Evolutionary conservation across 2,329 filamentous ascomycete species (phyloP).

Genomic region (Neocatenulostroma microsporum): DNA sequence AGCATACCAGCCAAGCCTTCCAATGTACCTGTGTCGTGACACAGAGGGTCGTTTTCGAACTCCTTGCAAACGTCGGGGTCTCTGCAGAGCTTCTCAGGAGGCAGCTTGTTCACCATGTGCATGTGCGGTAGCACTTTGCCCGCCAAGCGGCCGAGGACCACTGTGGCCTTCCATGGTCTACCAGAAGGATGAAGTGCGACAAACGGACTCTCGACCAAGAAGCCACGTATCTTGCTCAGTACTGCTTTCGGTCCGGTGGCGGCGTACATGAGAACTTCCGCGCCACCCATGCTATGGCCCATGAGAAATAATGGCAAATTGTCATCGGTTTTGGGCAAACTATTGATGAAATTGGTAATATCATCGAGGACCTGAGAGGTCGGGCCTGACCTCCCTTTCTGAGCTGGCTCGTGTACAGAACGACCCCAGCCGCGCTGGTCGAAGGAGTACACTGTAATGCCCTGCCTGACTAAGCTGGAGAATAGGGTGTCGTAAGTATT

Average conservation of each 20-base stretch:
- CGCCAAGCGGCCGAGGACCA: constrained; percentile 59
- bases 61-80: constrained; percentile 56
- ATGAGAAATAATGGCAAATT: constrained; percentile 66
- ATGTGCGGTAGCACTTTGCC: constrained; percentile 58
- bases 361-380: constrained; percentile 68
- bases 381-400: constrained; percentile 66
- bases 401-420: constrained; percentile 52
- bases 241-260: constrained; percentile 43
- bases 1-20: constrained; percentile 70
- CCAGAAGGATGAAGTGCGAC: constrained; percentile 61
- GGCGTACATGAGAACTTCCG: constrained; percentile 59
- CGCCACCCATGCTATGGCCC: constrained; percentile 89
- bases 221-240: constrained; percentile 58
- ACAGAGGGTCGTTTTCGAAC: constrained; percentile 59
- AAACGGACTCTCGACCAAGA: constrained; percentile 70
- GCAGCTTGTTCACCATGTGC: constrained; percentile 60
- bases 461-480: constrained; percentile 57
- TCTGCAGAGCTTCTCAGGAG: constrained; percentile 57
- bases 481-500: constrained; percentile 71
- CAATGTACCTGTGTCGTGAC: constrained; percentile 80
- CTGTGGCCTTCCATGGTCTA: constrained; percentile 55
- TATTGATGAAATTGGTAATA: constrained; percentile 65
- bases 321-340: constrained; percentile 38
- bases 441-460: constrained; percentile 68
- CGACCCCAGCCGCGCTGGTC: constrained; percentile 88